Base-by-base conservation (phyloP, 1,284 basidiomycete genomes). In the Rhodotorula sp. region DNA sequence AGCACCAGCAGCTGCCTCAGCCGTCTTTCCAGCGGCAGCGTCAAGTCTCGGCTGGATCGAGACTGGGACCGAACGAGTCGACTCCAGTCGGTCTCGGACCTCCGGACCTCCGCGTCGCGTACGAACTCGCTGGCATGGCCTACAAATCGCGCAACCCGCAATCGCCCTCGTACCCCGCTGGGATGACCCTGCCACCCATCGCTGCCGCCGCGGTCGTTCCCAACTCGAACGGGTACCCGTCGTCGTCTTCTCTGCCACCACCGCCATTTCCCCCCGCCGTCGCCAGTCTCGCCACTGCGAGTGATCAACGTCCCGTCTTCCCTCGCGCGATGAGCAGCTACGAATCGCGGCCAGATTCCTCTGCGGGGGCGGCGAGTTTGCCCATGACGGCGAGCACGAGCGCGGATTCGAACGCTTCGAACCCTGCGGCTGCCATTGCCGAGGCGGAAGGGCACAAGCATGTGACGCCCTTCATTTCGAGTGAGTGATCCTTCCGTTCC, bases 401-500 rank as follows among this genome's bases (percentile, higher is more conserved):
- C 8, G 57, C 57, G 21, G 57, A 31, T 23, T 18, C 31, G 57
- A 34, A 39, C 31, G 57, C 57, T 43, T 43, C 39, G 39, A 43
- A 43, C 39, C 39, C 39, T 43, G 39, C 39, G 39, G 39, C 39
- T 43, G 39, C 39, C 39, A 43, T 43, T 23, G 49, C 49, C 49
- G 49, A 51, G 21, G 49, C 56, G 15, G 56, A 29, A 18, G n/a
- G 39, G 20, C 43, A 26, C 15, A 39, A 63, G 14, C 29, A 20
- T 3, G 54, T 26, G 2, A 64, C 63, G 43, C 63, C 66, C 10
- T 47, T 61, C 56, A 62, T 62, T 34, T 43, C 54, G 54, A 62
- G 65, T 43, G 58, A 59, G 60, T 60, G 58, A 3, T 60, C 34
- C 34, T 43, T 62, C 16, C 15, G 16, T 8, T 1, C 16, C 21